Conservation (phyloP, 176 grass and related monocot genomes). For the Oryza brachyantha region DNA sequence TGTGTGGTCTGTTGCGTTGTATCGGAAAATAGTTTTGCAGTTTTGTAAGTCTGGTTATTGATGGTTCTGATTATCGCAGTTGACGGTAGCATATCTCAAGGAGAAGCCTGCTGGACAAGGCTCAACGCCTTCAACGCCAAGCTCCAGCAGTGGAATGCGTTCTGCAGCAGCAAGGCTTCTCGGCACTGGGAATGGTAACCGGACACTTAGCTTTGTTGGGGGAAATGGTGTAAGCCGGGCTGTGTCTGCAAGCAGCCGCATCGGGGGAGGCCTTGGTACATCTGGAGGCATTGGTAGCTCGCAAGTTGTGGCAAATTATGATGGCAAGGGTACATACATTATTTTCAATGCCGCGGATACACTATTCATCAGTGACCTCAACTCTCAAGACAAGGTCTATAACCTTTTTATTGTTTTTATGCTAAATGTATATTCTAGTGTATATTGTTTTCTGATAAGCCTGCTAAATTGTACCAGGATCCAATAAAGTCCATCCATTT, state of each 20-base stretch:
- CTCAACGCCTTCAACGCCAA: slow-evolving; percentile 63
- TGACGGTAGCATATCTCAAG: slow-evolving; percentile 88
- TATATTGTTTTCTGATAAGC: slow-evolving; percentile 24
- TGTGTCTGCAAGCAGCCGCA: slow-evolving; percentile 59
- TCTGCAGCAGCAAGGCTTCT: slow-evolving; percentile 93
- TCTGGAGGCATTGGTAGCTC: slow-evolving; percentile 46
- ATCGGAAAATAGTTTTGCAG: neutral
- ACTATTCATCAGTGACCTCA: slow-evolving; percentile 85
- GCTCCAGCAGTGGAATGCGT: slow-evolving; percentile 70
- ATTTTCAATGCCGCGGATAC: slow-evolving; percentile 86
- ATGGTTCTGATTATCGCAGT: slow-evolving; percentile 34
- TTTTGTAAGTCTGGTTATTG: neutral
- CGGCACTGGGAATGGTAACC: slow-evolving; percentile 66
- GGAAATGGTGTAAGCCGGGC: slow-evolving; percentile 64
- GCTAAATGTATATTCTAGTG: neutral
- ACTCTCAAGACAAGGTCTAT: slow-evolving; percentile 87
- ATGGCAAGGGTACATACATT: slow-evolving; percentile 86
- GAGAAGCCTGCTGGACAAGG: slow-evolving; percentile 71
- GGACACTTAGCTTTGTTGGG: slow-evolving; percentile 79
- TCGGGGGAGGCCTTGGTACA: slow-evolving; percentile 55
- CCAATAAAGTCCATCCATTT: slow-evolving; percentile 94
- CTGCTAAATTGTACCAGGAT: slow-evolving; percentile 56
- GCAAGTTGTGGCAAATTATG: slow-evolving; percentile 59
- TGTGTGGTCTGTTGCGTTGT: neutral
- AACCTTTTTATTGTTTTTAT: slow-evolving; percentile 21